Evolutionary conservation across 129 eudicot species (phyloP).

Genomic region (Tanacetum coccineum): DNA sequence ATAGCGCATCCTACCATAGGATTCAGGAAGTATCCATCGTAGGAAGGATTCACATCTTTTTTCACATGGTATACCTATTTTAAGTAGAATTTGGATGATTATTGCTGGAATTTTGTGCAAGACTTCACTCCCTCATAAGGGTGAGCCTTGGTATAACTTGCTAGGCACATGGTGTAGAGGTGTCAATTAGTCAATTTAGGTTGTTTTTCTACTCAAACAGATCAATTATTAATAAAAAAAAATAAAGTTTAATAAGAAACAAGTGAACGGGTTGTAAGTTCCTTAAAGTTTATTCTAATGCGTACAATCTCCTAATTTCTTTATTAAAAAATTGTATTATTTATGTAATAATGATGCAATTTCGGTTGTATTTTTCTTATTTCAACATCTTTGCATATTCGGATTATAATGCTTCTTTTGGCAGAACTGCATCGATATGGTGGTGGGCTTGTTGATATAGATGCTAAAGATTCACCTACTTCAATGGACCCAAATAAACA

Average conservation of each 20-base stretch:
- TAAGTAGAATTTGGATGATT: neutral
- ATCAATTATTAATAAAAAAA: too few relatives aligned
- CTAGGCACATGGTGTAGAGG: too few relatives aligned
- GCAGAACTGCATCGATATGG: conserved; percentile 90
- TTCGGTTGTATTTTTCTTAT: neutral
- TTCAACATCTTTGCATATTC: conserved; percentile 9
- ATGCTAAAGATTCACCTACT: conserved; percentile 55
- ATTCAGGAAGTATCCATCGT: neutral
- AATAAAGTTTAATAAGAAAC: too few relatives aligned
- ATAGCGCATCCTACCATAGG: neutral
- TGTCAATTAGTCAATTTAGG: too few relatives aligned
- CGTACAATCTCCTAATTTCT: too few relatives aligned
- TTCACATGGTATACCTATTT: neutral
- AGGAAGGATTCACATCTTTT: neutral
- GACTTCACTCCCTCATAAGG: neutral
- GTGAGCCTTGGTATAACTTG: neutral
- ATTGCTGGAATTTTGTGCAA: neutral
- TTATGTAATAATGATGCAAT: too few relatives aligned
- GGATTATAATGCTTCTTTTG: conserved; percentile 31
- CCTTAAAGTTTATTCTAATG: too few relatives aligned
- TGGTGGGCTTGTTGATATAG: conserved; percentile 74
- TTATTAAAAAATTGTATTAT: too few relatives aligned
- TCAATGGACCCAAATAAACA: conserved; percentile 63
- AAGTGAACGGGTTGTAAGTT: too few relatives aligned
- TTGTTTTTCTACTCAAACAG: too few relatives aligned